Conservation (phyloP, 2,329 filamentous ascomycete species). For the Sporothrix pallida region DNA sequence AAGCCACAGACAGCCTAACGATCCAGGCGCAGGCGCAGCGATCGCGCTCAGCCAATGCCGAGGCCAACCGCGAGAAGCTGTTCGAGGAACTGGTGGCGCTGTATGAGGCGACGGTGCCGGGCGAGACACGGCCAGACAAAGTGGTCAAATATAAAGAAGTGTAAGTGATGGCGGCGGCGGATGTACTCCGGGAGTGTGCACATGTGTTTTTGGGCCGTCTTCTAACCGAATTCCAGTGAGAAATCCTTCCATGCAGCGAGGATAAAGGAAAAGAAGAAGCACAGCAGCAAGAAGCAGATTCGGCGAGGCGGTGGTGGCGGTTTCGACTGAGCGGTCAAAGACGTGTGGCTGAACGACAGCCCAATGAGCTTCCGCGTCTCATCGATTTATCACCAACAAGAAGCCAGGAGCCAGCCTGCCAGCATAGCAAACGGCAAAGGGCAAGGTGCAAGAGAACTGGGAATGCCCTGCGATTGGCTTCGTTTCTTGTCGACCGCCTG, state of each 20-base stretch:
- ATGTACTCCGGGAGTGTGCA: background rate
- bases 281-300: conserved; percentile 57
- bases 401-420: background rate
- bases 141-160: conserved; percentile 55
- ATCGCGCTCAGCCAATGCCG: conserved; percentile 57
- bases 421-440: background rate
- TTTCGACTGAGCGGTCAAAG: conserved; percentile 22
- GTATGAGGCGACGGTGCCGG: conserved; percentile 55
- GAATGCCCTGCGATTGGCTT: background rate
- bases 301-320: conserved; percentile 45
- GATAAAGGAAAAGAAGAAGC: conserved; percentile 56
- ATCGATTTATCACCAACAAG: background rate
- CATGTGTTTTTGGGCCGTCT: background rate
- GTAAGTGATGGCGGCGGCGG: conserved; percentile 47
- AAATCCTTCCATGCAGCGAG: conserved; percentile 54
- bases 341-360: background rate
- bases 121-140: conserved; percentile 54
- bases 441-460: background rate
- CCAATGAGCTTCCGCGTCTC: too few species aligned
- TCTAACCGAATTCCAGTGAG: conserved; percentile 45
- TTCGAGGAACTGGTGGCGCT: conserved; percentile 55
- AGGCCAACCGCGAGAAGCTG: conserved; percentile 58
- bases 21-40: conserved; percentile 63
- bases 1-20: conserved; percentile 57
- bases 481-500: background rate